A percentile compares a stretch with the other conserved stretches of the same genome.
These are phyloP conservation scores for Chimonanthus salicifolius DNA, from an alignment of 164 flowering plant genomes.

Conservation along the genomic window DNA sequence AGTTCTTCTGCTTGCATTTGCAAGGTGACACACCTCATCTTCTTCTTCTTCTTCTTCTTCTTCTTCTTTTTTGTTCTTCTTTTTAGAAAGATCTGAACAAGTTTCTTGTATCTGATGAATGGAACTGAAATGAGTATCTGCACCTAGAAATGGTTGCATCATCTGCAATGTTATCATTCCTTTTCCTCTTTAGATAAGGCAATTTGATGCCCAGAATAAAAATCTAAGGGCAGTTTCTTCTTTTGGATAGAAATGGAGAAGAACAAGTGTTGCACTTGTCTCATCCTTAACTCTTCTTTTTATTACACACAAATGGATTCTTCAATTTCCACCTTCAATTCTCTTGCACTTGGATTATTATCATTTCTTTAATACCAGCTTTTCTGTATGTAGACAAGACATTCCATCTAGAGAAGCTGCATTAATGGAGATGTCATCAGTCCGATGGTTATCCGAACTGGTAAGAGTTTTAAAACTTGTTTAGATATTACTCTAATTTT, in stretches of 20 bases:
- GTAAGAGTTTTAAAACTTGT: constrained; percentile 14
- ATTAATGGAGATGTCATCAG: constrained; percentile 39
- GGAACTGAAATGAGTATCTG: background rate
- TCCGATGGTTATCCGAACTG: constrained; percentile 34
- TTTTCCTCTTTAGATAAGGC: too few species aligned
- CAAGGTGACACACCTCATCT: background rate
- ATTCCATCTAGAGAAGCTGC: background rate
- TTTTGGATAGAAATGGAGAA: background rate
- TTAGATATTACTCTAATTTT: background rate
- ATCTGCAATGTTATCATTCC: background rate
- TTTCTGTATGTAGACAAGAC: background rate
- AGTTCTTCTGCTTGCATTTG: background rate
- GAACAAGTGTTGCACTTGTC: background rate
- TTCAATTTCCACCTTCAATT: background rate
- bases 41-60: background rate
- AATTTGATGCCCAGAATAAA: background rate
- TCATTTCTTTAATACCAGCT: background rate
- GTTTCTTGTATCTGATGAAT: background rate
- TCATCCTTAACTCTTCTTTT: background rate
- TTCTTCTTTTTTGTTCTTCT: background rate
- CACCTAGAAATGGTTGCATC: background rate
- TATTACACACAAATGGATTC: background rate
- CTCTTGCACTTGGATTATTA: background rate
- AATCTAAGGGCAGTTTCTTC: background rate
- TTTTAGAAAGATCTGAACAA: background rate